Percentiles rank a stretch among this genome's conserved stretches.
Evolutionary conservation across 75 land plant species (phyloP).

Genomic region (Ceratopteris richardii): DNA sequence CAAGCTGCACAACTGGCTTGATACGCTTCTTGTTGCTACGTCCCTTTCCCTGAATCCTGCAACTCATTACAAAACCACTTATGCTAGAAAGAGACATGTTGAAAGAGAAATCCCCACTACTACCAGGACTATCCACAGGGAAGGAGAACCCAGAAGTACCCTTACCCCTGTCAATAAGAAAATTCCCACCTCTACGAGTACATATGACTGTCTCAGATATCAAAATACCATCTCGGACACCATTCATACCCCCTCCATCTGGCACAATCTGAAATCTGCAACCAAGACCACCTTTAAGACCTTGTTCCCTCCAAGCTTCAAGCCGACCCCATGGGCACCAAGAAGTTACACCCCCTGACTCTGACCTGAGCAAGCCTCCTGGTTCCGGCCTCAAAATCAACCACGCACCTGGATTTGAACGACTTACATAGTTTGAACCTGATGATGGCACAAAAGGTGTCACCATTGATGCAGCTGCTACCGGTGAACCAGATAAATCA

Average conservation of each 20-base stretch:
- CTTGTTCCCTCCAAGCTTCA: slow-evolving; percentile 93
- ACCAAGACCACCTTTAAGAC: slow-evolving; percentile 59
- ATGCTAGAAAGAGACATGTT: slow-evolving; percentile 15
- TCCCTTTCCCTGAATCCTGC: slow-evolving; percentile 28
- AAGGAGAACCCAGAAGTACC: slow-evolving; percentile 22
- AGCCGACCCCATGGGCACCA: slow-evolving; percentile 94
- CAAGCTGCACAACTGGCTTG: slow-evolving; percentile 36
- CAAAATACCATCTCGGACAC: slow-evolving; percentile 35
- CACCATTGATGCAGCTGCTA: slow-evolving; percentile 92
- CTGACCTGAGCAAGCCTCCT: slow-evolving; percentile 5
- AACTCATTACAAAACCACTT: slow-evolving; percentile 42
- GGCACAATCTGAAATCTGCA: slow-evolving; percentile 67
- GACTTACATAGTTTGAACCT: slow-evolving; percentile 77
- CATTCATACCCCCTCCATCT: slow-evolving; percentile 29
- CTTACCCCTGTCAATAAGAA: slow-evolving; percentile 51
- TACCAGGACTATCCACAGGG: slow-evolving; percentile 26
- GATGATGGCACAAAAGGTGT: slow-evolving; percentile 94
- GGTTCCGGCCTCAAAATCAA: slow-evolving; percentile 61
- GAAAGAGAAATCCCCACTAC: slow-evolving; percentile 33
- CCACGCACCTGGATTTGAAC: slow-evolving; percentile 92
- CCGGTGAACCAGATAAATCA: slow-evolving; percentile 90
- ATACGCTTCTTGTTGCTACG: slow-evolving; percentile 10
- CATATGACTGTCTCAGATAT: slow-evolving; percentile 57
- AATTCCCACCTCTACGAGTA: slow-evolving; percentile 63
- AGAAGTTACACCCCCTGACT: slow-evolving; percentile 31